Base-by-base conservation (phyloP, 345 rosid species). In the Rhodomyrtus tomentosa region DNA sequence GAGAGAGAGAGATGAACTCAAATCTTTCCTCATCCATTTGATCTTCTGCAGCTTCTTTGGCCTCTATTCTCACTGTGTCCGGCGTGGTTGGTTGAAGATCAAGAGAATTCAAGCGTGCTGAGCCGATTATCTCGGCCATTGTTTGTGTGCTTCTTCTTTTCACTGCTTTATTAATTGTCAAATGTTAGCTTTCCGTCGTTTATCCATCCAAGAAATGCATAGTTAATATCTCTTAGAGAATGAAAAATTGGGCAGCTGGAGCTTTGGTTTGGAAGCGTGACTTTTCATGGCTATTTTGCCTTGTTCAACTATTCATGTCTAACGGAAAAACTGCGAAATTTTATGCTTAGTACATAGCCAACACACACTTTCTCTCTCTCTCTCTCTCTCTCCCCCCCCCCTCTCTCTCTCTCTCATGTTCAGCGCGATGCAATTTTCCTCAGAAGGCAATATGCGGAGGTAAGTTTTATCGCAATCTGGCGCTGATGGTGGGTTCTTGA, bases 211-310 rank as follows among this genome's bases (percentile, higher is more conserved):
- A 68, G 79, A 68, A 36, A 18, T 36, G 25, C 4, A 36, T 68
- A 36, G 79, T 68, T 68, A 36, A 29, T 27, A 27, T 27, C 51
- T 81, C 16, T 80, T 14, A 27, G 25, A 49, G 50, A 80, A 80
- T 5, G 53, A 80, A 80, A 29, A 53, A 50, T 36, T 24, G 32
- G 58, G 83, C 22, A 68, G 10, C 5, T 4, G 83, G 45, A 50
- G 25, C 22, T 80, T 73, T 84, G 85, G 87, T 80, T 87, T 84
- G 81, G 73, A 84, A 86, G 93, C 94, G 91, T 88, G 90, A 85
- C 86, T 88, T 91, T 90, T 85, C 82, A 91, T 87, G 90, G 88
- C 86, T 85, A 80, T 50, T 50, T 81, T 50, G 38, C 38, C 80
- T 59, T 38, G 59, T 58, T 38, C 11, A 10, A 36, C 91, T 89